phyloP scores from a whole-genome alignment of 2,329 filamentous ascomycete genomes.

The Arthrinium puccinioides region DNA sequence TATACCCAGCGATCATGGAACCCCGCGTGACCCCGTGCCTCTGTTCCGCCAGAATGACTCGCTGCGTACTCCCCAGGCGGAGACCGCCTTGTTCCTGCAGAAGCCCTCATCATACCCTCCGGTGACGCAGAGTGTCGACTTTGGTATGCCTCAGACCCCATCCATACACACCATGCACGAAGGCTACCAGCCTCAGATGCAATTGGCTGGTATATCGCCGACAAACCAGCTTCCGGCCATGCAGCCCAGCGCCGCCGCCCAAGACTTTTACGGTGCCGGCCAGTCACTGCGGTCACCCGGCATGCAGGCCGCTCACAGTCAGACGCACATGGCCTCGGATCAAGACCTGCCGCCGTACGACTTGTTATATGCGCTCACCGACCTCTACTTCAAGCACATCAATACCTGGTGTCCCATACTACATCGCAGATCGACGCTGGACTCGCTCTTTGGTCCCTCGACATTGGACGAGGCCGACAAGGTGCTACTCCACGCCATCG shows the following conservation, averaged over 20 bases:
- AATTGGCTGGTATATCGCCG: conserved; percentile 31
- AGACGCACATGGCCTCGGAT: conserved; percentile 43
- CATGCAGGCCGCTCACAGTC: conserved; percentile 43
- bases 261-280: conserved; percentile 40
- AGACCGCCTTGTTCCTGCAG: conserved; percentile 54
- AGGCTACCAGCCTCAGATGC: conserved; percentile 38
- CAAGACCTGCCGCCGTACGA: conserved; percentile 70
- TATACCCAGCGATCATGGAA: conserved; percentile 48
- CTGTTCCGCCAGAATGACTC: conserved; percentile 44
- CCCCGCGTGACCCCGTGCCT: conserved; percentile 39
- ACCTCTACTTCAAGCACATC: conserved; percentile 73
- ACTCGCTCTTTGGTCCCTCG: conserved; percentile 71
- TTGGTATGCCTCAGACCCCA: conserved; percentile 38
- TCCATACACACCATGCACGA: conserved; percentile 37
- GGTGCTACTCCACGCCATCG: conserved; percentile 79
- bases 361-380: conserved; percentile 63
- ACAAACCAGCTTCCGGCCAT: conserved; percentile 26
- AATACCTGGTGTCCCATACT: conserved; percentile 85
- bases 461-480: conserved; percentile 74
- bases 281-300: conserved; percentile 50
- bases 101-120: conserved; percentile 45
- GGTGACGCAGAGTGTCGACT: conserved; percentile 40
- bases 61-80: conserved; percentile 46
- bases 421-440: conserved; percentile 75
- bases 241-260: conserved; percentile 32